Base-by-base conservation (phyloP, 129 eudicot genomes). In the Flaveria trinervia region DNA sequence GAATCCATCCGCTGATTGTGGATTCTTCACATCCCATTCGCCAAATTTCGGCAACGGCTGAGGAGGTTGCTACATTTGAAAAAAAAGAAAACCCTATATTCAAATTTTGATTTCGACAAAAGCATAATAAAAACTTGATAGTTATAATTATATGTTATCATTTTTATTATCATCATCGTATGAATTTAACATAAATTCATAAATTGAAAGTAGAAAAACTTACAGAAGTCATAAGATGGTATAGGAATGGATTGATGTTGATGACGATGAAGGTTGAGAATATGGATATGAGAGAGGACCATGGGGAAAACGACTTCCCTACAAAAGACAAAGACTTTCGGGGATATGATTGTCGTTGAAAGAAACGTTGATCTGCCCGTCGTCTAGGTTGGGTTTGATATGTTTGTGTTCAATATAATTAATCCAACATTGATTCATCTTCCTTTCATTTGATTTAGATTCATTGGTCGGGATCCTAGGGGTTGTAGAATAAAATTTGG, bases 41-140 rank as follows among this genome's bases (percentile, higher is more conserved):
- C 89, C 91, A 56, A 89, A 89, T 72, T 89, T 89, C 33, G 95
- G 91, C 84, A 89, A 84, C 43, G 95, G 84, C 79, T 86, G 85
- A 25, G 88, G 83, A 49, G 77, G 79, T 60, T 83, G 75, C 84
- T 88, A 83, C 85, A 76, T 49, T 39, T 43, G 8, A 26, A 26
- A 50, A 54, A 9, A 41, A 61, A 61, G 28, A n/a, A 72, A 79
- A 72, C 39, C 60, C 28, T 25, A 60, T 30, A 39, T 54, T 41
- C 22, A 36, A 28, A 49, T 2, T 50, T 2, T 1, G 1, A 15
- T 56, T 43, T 17, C 4, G 41, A 45, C 10, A 72, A 16, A 72
- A 33, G 20, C 15, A 5, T 9, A 16, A 48, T 7, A 10, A 62
- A 1, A 10, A 9, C 13, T 2, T 10, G 10, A 36, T 36, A 7